Base-by-base conservation (phyloP, 169 alveolate genomes). In the Blepharisma undulans region DNA sequence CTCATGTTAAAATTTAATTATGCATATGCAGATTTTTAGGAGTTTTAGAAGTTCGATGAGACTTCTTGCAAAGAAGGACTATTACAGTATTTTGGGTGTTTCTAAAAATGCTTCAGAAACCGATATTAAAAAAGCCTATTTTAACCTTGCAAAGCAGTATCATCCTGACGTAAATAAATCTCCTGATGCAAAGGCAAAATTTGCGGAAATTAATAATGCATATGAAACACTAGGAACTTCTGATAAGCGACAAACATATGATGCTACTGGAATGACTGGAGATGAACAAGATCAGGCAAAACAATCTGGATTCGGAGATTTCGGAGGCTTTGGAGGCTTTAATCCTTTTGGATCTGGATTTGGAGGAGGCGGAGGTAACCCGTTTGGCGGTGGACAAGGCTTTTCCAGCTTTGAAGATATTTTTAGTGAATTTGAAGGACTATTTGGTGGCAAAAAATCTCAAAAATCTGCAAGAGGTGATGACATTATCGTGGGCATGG, bases 161-260 rank as follows among this genome's bases (percentile, higher is more conserved):
- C 99, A 98, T 86, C 99, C 99, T 29, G 99, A 98, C 93, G 97
- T 97, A 84, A 98, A 97, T 91, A 89, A 97, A 36, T 93, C 92
- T 48, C 94, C 95, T 19, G 95, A 95, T 22, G 95, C 97, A 18
- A 85, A 78, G 30, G 98, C 94, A 19, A 96, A 93, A 72, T 95
- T 95, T 80, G 94, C 96, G 33, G 93, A 95, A 89, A 93, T 96
- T 82, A 90, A 94, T 59, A 93, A 90, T 25, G 98, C 98, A n/a
- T 94, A 95, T 84, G 96, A 95, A 91, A 94, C 95, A 19, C 18
- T 94, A 32, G 92, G 95, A n/a, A 92, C 94, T 61, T 33, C 71
- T 0, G 91, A 79, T 21, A 93, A 92, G 71, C 84, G 90, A 34
- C 60, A 91, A 77, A 79, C 89, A 30, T 94, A 94, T 87, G 96